A percentile compares a stretch with the other conserved stretches of the same genome.
phyloP scores from a whole-genome alignment of 2,329 filamentous ascomycete genomes.

The Elsinoe fawcettii region DNA sequence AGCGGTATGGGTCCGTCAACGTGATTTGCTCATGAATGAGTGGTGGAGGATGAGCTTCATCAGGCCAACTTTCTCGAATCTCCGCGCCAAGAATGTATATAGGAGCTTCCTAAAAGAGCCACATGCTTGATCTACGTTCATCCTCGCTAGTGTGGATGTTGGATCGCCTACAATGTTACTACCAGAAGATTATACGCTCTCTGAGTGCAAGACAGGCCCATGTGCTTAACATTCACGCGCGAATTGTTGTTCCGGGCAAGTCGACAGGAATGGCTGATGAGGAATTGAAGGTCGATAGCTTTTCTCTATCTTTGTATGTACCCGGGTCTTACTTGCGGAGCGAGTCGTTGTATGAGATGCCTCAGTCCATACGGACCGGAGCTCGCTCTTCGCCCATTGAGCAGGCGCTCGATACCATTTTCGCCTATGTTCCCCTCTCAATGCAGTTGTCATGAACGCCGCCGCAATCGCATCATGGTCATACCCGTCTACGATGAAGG shows the following conservation, averaged over 20 bases:
- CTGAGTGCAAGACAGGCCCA: neutral
- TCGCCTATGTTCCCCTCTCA: neutral
- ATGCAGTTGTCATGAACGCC: conserved; percentile 10
- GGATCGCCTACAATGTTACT: no score
- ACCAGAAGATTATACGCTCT: no score
- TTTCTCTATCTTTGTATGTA: neutral
- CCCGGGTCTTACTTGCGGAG: neutral
- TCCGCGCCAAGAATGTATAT: conserved; percentile 12
- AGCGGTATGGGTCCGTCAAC: neutral
- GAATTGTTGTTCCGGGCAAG: neutral
- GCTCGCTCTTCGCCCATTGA: neutral
- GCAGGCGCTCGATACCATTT: neutral
- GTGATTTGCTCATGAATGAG: no score
- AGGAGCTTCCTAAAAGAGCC: conserved; percentile 1
- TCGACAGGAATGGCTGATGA: neutral
- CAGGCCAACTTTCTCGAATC: conserved; percentile 11
- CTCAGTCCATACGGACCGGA: neutral
- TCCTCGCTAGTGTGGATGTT: neutral
- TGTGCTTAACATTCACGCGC: no score
- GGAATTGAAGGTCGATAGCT: neutral
- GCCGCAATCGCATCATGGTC: neutral
- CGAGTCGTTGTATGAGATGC: neutral
- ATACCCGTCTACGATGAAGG: neutral
- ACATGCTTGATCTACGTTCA: neutral
- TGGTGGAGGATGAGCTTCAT: neutral